phyloP scores from a whole-genome alignment of 768 basidiomycete species.

The Termitomyces sp. region DNA sequence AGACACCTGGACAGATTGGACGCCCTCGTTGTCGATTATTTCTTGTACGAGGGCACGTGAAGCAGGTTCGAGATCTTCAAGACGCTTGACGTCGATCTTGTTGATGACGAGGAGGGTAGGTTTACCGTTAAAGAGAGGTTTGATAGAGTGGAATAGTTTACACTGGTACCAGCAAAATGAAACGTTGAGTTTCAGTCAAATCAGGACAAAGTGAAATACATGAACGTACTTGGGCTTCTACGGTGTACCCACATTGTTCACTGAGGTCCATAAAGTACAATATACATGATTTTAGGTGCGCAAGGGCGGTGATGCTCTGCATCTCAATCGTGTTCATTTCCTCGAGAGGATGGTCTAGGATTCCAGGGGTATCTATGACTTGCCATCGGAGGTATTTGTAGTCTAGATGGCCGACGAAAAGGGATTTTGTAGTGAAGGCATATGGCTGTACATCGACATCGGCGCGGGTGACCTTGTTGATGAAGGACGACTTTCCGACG shows the following conservation, averaged over 20 bases:
- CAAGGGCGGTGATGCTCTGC: slow-evolving; percentile 98
- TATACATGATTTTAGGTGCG: slow-evolving; percentile 90
- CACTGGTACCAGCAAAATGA: slow-evolving; percentile 46
- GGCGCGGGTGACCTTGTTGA: slow-evolving; percentile 99
- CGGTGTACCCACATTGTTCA: slow-evolving; percentile 96
- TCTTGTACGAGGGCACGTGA: slow-evolving; percentile 80
- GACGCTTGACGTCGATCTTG: slow-evolving; percentile 92
- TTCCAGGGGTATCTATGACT: slow-evolving; percentile 98
- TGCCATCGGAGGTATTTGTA: slow-evolving; percentile 99
- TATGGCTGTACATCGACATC: slow-evolving; percentile 99
- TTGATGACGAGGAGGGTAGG: slow-evolving; percentile 94
- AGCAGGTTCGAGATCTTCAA: slow-evolving; percentile 78
- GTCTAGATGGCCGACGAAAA: slow-evolving; percentile 98
- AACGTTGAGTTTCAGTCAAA: neutral
- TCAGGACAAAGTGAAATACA: neutral
- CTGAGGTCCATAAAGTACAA: slow-evolving; percentile 99
- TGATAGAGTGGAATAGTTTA: slow-evolving; percentile 99
- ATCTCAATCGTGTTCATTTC: slow-evolving; percentile 99
- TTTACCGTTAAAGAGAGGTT: slow-evolving; percentile 93
- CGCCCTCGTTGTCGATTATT: slow-evolving; percentile 72
- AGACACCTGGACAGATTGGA: slow-evolving; percentile 80
- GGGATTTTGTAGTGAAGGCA: slow-evolving; percentile 98
- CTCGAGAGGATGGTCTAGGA: slow-evolving; percentile 96
- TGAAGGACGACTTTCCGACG: slow-evolving; percentile 98
- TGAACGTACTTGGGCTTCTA: slow-evolving; percentile 84